Evolutionary conservation across 805 yeast species (phyloP).

Genomic region (Hanseniaspora meyeri): DNA sequence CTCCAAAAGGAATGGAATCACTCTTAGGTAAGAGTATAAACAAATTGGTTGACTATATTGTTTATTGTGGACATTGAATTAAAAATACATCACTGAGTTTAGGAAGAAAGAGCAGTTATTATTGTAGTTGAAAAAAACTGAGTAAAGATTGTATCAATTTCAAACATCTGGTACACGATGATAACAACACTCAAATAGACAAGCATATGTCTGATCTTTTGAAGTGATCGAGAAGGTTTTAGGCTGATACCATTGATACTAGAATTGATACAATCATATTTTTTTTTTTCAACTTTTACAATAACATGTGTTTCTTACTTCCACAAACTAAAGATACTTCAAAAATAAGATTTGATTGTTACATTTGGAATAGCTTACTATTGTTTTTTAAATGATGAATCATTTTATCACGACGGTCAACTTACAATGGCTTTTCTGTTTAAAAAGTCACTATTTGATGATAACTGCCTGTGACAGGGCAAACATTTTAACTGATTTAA

Average conservation of each 20-base stretch:
- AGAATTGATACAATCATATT: constrained; percentile 20
- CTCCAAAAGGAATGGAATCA: not conserved
- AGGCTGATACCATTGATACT: constrained; percentile 17
- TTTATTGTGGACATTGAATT: not conserved
- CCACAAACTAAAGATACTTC: constrained; percentile 13
- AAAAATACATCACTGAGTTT: not conserved
- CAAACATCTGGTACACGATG: constrained; percentile 46
- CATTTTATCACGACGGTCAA: constrained; percentile 62
- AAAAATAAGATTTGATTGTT: constrained; percentile 16
- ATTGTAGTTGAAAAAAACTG: not conserved
- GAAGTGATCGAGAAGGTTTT: constrained; percentile 20
- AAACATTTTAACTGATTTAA: constrained; percentile 21
- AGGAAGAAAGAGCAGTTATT: not conserved
- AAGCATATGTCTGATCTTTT: constrained; percentile 91
- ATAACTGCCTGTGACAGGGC: constrained; percentile 76
- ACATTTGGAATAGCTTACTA: not conserved
- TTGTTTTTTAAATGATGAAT: constrained; percentile 36
- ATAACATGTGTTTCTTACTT: constrained; percentile 4
- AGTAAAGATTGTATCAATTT: constrained; percentile 18
- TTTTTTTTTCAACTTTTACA: not conserved
- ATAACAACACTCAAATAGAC: constrained; percentile 55
- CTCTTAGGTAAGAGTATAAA: constrained; percentile 14
- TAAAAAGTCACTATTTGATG: constrained; percentile 44
- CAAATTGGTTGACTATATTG: constrained; percentile 16
- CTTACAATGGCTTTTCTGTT: constrained; percentile 39